Percentiles rank a stretch among this genome's conserved stretches.
Conservation (phyloP, 805 yeast species). For the Suhomyces sp. region DNA sequence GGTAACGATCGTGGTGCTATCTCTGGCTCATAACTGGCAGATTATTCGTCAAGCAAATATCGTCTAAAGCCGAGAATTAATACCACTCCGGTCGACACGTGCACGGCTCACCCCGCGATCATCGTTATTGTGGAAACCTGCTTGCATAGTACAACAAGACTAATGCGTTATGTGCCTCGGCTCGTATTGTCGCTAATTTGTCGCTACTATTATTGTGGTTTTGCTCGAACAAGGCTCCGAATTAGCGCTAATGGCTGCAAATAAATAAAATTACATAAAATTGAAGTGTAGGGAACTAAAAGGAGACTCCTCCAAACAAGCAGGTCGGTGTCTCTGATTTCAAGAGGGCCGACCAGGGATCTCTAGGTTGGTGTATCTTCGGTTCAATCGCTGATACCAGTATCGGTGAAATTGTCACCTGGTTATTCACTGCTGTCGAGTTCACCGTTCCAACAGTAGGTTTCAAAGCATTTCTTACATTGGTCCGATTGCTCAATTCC, state of each 20-base stretch:
- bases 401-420: conserved; percentile 37
- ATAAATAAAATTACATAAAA: not conserved
- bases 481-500: conserved; percentile 21
- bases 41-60: too few species aligned
- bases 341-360: conserved; percentile 16
- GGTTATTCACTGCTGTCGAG: conserved; percentile 9
- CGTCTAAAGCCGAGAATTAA: too few species aligned
- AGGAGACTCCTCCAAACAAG: conserved; percentile 5
- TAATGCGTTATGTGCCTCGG: too few species aligned
- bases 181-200: too few species aligned
- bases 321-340: conserved; percentile 4
- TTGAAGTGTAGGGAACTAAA: not conserved
- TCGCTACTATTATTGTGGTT: too few species aligned
- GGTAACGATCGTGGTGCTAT: too few species aligned
- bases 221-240: too few species aligned
- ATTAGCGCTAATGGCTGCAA: not conserved
- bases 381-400: conserved; percentile 33
- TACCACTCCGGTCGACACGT: too few species aligned
- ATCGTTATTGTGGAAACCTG: too few species aligned
- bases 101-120: too few species aligned
- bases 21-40: too few species aligned
- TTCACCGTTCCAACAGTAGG: conserved; percentile 28
- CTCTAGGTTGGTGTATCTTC: conserved; percentile 21
- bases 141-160: too few species aligned
- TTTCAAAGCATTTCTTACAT: conserved; percentile 21